Base-by-base conservation (phyloP, 805 yeast genomes). In the Yarrowia yakushimensis region DNA sequence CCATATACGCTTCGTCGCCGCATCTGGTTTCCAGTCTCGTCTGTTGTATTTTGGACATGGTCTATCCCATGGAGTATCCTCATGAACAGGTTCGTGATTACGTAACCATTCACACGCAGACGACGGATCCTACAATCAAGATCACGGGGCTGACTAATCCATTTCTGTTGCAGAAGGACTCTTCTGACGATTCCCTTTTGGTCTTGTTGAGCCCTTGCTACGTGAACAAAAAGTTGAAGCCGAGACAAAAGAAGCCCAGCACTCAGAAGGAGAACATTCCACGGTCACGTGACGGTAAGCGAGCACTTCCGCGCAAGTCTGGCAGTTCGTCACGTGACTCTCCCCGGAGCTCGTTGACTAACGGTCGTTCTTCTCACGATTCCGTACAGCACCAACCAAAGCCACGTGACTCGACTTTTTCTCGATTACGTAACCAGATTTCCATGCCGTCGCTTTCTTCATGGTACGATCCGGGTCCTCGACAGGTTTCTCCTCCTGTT, bases 21-120 rank as follows among this genome's bases (percentile, higher is more conserved):
- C 66, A 67, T 25, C 59, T 69, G 8, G 69, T 69, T 45, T 66
- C 70, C 13, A 36, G 55, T 31, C 59, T 69, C 18, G 63, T 69
- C 30, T 61, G 64, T 25, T 37, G 48, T 17, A 62, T 65, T 8
- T 12, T 66, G 11, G 69, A 67, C 50, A 65, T 69, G 27, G 64
- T 69, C 17, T 18, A 64, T 18, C 72, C 72, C 23, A 30, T 69
- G 15, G 64, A 63, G 3, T 64, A 63, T 30, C 43, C 65, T 22
- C 28, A 41, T 7, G 54, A 52, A 25, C 65, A 62, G 12, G 62
- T 67, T 28, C 61, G 66, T 17, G 72, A 69, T 22, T 69, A 69
- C 42, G 66, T 69, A 10, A 69, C 71, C 4, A 68, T 69, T 34
- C 71, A 69, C 43, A 64, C 71, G 11, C 50, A 33, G 25, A 10